These are phyloP conservation scores for Paspalum notatum DNA, from an alignment of 176 grass and related monocot species.

Conservation along the genomic window DNA sequence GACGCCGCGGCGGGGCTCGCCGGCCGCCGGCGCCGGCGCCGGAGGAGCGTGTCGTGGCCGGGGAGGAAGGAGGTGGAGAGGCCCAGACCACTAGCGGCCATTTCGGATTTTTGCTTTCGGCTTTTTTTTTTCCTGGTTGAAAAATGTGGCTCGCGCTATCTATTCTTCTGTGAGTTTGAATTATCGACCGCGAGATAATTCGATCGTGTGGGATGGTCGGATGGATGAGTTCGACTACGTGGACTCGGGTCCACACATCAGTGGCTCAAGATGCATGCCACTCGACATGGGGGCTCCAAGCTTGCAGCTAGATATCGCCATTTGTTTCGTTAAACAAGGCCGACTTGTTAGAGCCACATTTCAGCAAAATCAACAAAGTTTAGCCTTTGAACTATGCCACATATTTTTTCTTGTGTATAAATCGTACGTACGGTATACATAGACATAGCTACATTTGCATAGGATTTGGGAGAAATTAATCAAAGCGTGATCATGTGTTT, in stretches of 20 bases:
- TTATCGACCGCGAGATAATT: conserved; percentile 16
- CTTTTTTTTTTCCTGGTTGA: background rate
- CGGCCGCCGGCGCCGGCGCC: conserved; percentile 21
- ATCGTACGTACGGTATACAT: too few species aligned
- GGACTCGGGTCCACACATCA: background rate
- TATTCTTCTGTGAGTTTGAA: conserved; percentile 14
- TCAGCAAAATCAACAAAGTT: background rate
- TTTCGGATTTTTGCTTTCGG: conserved; percentile 10
- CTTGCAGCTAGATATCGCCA: background rate
- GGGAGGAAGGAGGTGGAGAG: conserved; percentile 76
- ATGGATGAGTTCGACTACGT: conserved; percentile 18
- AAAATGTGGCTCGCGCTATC: conserved; percentile 38
- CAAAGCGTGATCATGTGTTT: background rate
- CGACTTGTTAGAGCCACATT: background rate
- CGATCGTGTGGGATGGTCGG: conserved; percentile 32
- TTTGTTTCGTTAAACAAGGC: background rate
- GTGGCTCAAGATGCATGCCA: background rate
- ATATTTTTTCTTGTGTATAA: background rate
- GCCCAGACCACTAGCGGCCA: conserved; percentile 55
- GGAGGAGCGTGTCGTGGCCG: conserved; percentile 50
- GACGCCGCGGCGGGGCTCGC: conserved; percentile 1
- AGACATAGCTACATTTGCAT: too few species aligned
- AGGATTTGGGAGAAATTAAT: background rate
- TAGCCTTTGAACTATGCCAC: background rate
- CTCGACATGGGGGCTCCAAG: background rate